Percentiles rank a stretch among this genome's conserved stretches.
phyloP scores from a whole-genome alignment of 2,329 filamentous ascomycete genomes.

The Bertia moriformis region DNA sequence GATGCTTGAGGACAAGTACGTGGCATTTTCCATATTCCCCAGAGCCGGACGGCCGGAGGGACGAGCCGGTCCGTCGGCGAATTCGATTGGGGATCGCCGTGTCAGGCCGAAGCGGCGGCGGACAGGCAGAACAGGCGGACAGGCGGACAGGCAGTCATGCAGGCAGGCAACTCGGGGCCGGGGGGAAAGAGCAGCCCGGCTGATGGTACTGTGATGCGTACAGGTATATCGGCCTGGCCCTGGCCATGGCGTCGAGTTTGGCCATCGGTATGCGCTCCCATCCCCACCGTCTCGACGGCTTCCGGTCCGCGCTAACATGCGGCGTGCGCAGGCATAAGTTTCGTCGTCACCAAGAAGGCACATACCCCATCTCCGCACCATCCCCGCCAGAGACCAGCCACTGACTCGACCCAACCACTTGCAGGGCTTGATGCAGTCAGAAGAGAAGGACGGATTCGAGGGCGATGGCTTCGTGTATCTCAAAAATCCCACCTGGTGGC shows the following conservation, averaged over 20 bases:
- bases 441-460: constrained; percentile 85
- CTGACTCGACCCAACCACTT: constrained; percentile 2
- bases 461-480: constrained; percentile 92
- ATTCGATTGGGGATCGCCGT: too few relatives aligned
- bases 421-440: constrained; percentile 77
- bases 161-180: too few relatives aligned
- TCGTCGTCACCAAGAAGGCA: constrained; percentile 98
- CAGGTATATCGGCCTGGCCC: constrained; percentile 63
- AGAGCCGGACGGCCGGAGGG: background rate
- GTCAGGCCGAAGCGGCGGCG: too few relatives aligned
- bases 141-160: too few relatives aligned
- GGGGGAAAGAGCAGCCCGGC: too few relatives aligned
- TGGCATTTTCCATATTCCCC: background rate
- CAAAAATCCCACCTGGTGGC: constrained; percentile 94
- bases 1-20: background rate
- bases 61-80: too few relatives aligned
- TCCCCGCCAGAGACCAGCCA: constrained; percentile 3
- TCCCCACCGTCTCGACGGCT: constrained; percentile 4
- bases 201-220: background rate
- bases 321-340: constrained; percentile 60
- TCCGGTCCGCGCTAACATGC: constrained; percentile 4
- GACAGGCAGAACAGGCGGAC: too few relatives aligned
- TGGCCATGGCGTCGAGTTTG: constrained; percentile 62
- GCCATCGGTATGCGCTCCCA: constrained; percentile 49
- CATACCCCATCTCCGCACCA: constrained; percentile 7